These are phyloP conservation scores for Colletotrichum salicis DNA, from an alignment of 2,329 filamentous ascomycete species.

Conservation along the genomic window DNA sequence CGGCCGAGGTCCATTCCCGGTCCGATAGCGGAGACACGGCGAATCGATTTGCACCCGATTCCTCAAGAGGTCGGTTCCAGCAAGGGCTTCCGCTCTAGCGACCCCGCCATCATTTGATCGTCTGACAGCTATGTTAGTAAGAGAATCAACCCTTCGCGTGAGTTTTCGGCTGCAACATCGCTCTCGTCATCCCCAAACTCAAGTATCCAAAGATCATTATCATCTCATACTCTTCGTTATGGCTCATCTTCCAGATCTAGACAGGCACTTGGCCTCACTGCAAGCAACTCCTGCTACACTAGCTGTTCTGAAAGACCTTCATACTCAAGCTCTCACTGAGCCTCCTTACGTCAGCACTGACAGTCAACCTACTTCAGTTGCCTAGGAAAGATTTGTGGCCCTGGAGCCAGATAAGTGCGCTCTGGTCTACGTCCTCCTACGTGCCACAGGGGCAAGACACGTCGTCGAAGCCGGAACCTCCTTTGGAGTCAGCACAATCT, in stretches of 20 bases:
- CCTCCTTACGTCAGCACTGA: slow-evolving; percentile 43
- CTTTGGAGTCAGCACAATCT: slow-evolving; percentile 72
- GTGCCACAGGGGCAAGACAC: slow-evolving; percentile 57
- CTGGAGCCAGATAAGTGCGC: slow-evolving; percentile 68
- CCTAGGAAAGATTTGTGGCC: slow-evolving; percentile 65
- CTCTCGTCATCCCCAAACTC: background rate
- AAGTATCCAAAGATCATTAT: background rate
- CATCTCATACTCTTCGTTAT: background rate
- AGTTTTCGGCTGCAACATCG: background rate
- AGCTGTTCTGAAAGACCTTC: slow-evolving; percentile 44
- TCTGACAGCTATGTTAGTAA: background rate
- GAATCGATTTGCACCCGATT: background rate
- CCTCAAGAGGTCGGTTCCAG: background rate
- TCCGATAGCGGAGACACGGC: background rate
- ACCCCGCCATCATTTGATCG: background rate
- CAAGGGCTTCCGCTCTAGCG: background rate
- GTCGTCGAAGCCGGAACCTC: slow-evolving; percentile 71
- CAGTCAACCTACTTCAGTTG: slow-evolving; percentile 22
- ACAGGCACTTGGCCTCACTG: slow-evolving; percentile 45
- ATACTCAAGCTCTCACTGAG: slow-evolving; percentile 45
- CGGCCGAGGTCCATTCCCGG: background rate
- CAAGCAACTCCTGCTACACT: slow-evolving; percentile 41
- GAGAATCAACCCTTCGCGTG: too few relatives aligned
- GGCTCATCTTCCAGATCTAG: slow-evolving; percentile 27
- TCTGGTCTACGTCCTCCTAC: slow-evolving; percentile 64